A percentile compares a stretch with the other conserved stretches of the same genome.
These are phyloP conservation scores for Malassezia pachydermatis DNA, from an alignment of 1,284 basidiomycete genomes.

Conservation along the genomic window DNA sequence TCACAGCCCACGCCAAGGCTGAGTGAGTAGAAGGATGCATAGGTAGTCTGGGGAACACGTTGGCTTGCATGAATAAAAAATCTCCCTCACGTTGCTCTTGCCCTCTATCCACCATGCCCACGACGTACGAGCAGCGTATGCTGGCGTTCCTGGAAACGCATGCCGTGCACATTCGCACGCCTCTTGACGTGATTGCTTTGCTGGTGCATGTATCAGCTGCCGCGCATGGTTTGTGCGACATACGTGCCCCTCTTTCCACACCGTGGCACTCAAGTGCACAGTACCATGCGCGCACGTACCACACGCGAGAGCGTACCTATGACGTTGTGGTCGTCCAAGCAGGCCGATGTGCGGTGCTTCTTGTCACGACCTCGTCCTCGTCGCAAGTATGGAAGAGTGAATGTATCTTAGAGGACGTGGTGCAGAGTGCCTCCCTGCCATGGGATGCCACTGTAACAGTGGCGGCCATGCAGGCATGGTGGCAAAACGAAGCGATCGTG, in stretches of 20 bases:
- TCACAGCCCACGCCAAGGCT: constrained; percentile 6
- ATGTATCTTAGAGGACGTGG: background rate
- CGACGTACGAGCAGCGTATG: background rate
- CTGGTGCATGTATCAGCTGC: background rate
- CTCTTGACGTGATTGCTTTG: constrained; percentile 2
- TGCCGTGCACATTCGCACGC: background rate
- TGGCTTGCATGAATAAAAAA: no score
- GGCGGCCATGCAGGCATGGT: no score
- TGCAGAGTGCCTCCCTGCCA: background rate
- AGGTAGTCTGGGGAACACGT: no score
- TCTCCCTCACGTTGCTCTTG: no score
- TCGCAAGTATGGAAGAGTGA: background rate
- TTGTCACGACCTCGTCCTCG: no score
- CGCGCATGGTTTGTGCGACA: background rate
- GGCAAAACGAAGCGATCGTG: no score
- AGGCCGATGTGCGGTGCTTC: background rate
- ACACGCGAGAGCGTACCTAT: background rate
- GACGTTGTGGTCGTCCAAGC: constrained; percentile 3
- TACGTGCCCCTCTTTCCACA: background rate
- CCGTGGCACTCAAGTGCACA: constrained; percentile 1
- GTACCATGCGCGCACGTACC: constrained; percentile 1
- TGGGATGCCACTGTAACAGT: no score
- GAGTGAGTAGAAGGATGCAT: background rate
- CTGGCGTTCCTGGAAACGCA: background rate
- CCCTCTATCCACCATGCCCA: constrained; percentile 2